These are phyloP conservation scores for Grifola frondosa DNA, from an alignment of 1,284 basidiomycete genomes.

Conservation along the genomic window DNA sequence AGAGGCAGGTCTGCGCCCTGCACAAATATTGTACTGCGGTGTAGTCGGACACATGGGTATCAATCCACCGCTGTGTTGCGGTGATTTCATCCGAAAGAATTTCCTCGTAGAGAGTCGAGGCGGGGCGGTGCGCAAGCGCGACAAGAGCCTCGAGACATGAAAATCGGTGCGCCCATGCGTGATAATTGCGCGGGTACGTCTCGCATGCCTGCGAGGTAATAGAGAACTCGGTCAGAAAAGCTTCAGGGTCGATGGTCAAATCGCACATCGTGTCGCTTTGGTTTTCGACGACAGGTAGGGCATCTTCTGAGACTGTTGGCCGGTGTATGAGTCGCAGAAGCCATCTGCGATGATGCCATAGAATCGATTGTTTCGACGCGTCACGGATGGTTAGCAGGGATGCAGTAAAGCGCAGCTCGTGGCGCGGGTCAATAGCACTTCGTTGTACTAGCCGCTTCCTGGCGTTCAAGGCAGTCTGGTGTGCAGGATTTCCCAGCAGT, in stretches of 20 bases:
- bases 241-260: conserved; percentile 27
- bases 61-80: conserved; percentile 49
- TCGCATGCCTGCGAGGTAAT: conserved; percentile 50
- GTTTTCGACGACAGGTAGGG: neutral
- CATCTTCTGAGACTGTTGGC: neutral
- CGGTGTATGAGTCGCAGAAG: conserved; percentile 37
- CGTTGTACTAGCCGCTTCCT: conserved; percentile 50
- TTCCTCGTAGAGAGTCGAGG: conserved; percentile 10
- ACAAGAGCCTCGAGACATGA: conserved; percentile 38
- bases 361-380: conserved; percentile 57
- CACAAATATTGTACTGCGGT: conserved; percentile 57
- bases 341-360: conserved; percentile 72
- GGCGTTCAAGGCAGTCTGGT: conserved; percentile 61
- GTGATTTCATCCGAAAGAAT: conserved; percentile 40
- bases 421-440: conserved; percentile 33
- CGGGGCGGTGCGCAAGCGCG: conserved; percentile 7
- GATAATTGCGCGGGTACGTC: conserved; percentile 64
- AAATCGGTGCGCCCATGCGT: conserved; percentile 62
- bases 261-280: conserved; percentile 11
- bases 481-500: conserved; percentile 64
- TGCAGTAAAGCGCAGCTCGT: conserved; percentile 49
- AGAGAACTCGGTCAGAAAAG: conserved; percentile 44
- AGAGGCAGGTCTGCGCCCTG: conserved; percentile 11
- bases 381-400: conserved; percentile 51
- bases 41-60: conserved; percentile 61